Conservation (phyloP, 108 stramenopile genomes). For the Stephanodiscus minutulus region DNA sequence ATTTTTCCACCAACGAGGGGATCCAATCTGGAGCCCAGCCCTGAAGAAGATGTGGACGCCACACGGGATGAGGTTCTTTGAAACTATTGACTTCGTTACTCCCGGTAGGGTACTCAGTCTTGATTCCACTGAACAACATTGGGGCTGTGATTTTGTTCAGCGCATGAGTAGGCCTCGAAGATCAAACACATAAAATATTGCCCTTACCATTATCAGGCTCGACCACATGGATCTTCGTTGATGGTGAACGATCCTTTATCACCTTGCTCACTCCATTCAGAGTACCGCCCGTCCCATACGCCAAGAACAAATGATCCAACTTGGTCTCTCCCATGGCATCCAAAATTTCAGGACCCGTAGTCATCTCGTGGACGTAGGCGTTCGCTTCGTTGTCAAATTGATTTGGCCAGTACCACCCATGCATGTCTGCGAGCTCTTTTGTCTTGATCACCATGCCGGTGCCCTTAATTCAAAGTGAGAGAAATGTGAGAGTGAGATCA, state of each 20-base stretch:
- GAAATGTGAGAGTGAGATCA: slow-evolving; percentile 31
- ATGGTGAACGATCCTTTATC: slow-evolving; percentile 14
- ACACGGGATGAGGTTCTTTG: slow-evolving; percentile 45
- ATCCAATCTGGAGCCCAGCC: slow-evolving; percentile 77
- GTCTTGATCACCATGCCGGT: slow-evolving; percentile 6
- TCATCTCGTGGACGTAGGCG: slow-evolving; percentile 61
- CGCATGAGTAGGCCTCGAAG: no score
- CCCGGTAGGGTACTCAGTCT: slow-evolving; percentile 27
- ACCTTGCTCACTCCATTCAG: slow-evolving; percentile 36
- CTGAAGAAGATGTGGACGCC: slow-evolving; percentile 34
- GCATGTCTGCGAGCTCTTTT: slow-evolving; percentile 22
- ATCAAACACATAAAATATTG: no score
- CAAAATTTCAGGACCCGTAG: slow-evolving; percentile 88
- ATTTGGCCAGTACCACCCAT: slow-evolving; percentile 74
- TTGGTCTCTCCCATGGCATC: slow-evolving; percentile 55
- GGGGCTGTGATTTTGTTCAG: slow-evolving; percentile 6
- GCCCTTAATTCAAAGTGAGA: no score
- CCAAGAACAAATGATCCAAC: slow-evolving; percentile 37
- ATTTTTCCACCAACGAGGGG: slow-evolving; percentile 51
- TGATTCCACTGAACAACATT: slow-evolving; percentile 29
- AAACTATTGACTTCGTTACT: slow-evolving; percentile 22
- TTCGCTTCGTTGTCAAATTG: slow-evolving; percentile 91
- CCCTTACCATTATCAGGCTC: slow-evolving; percentile 27
- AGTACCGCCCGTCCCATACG: slow-evolving; percentile 46
- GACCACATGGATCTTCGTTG: slow-evolving; percentile 36